Base-by-base conservation (phyloP, 2,329 filamentous ascomycete species). In the Ceratocystis papillata region DNA sequence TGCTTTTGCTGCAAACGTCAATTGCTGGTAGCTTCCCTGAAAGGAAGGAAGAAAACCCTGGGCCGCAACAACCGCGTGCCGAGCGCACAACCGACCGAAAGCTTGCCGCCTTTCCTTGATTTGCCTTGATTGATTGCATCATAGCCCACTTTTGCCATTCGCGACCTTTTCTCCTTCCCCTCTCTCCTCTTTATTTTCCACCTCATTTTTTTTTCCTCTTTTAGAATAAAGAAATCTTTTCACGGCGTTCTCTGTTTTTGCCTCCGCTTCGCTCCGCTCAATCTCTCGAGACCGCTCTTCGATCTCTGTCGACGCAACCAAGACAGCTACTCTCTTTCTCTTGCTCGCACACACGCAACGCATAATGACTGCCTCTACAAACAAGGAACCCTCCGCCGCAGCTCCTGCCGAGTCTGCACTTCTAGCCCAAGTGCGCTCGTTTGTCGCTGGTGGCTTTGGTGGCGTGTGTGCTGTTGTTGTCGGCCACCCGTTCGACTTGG, bases 401-500 rank as follows among this genome's bases (percentile, higher is more conserved):
- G 62, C 62, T n/a, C 30, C 28, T 8, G 22, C 63, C 17, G 55
- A 59, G 62, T 75, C 77, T 20, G 74, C 72, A 46, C 72, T 76
- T 64, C 71, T 77, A 15, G 74, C 81, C 22, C 82, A 85, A 75
- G 76, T 96, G 69, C 87, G 93, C 68, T 94, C 93, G 53, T 83
- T 99, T 63, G 87, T 82, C 7, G 93, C 93, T 6, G 94, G 94
- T 72, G 94, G 91, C 69, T 95, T 96, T 68, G 94, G 94, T 71
- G 94, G 94, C 72, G 77, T 99, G 61, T 97, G 90, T 79, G 93
- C 94, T 67, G 94, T 99, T 65, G 75, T 99, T 53, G 92, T 97
- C 68, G 89, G 94, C 67, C 94, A 99, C 76, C 94, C 94, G 8
- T 99, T 99, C 75, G 94, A 99, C 75, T 81, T 99, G 71, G 93